These are phyloP conservation scores for Thelonectria rubi DNA, from an alignment of 2,329 filamentous ascomycete genomes.

Conservation along the genomic window DNA sequence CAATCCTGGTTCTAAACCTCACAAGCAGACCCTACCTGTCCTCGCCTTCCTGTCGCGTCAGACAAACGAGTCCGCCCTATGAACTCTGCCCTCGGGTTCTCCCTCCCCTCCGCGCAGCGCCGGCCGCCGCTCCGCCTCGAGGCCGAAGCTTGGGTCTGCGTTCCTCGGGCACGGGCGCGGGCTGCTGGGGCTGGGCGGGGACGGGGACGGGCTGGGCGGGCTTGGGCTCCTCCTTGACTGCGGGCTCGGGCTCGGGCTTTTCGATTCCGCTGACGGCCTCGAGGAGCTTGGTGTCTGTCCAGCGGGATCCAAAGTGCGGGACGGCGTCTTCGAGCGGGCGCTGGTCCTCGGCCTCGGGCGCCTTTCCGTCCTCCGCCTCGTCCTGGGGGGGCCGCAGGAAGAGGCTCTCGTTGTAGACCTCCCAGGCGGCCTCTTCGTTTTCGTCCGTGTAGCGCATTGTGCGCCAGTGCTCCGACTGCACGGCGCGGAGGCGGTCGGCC, in stretches of 20 bases:
- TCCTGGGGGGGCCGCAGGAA: constrained; percentile 48
- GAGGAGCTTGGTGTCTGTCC: constrained; percentile 56
- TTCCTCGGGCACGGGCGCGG: constrained; percentile 37
- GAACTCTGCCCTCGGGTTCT: constrained; percentile 39
- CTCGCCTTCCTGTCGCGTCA: neutral
- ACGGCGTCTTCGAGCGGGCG: constrained; percentile 49
- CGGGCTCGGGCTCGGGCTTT: constrained; percentile 43
- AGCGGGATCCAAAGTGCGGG: constrained; percentile 51
- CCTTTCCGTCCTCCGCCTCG: constrained; percentile 31
- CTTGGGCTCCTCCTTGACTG: constrained; percentile 43
- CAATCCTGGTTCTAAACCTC: constrained; percentile 25
- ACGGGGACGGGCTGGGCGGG: constrained; percentile 27
- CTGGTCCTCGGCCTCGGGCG: constrained; percentile 23
- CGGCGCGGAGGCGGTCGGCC: constrained; percentile 76
- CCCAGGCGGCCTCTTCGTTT: constrained; percentile 78
- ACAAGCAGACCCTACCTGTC: neutral
- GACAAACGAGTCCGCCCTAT: constrained; percentile 6
- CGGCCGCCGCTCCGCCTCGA: constrained; percentile 38
- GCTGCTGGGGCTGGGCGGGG: constrained; percentile 29
- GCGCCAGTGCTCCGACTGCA: constrained; percentile 86
- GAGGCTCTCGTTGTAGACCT: constrained; percentile 77
- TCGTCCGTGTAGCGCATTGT: constrained; percentile 83
- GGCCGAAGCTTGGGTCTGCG: constrained; percentile 41
- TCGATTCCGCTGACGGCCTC: constrained; percentile 57
- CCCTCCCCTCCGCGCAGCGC: constrained; percentile 42